Evolutionary conservation across 2,329 filamentous ascomycete genomes (phyloP).

Genomic region (Penicillium sp.): DNA sequence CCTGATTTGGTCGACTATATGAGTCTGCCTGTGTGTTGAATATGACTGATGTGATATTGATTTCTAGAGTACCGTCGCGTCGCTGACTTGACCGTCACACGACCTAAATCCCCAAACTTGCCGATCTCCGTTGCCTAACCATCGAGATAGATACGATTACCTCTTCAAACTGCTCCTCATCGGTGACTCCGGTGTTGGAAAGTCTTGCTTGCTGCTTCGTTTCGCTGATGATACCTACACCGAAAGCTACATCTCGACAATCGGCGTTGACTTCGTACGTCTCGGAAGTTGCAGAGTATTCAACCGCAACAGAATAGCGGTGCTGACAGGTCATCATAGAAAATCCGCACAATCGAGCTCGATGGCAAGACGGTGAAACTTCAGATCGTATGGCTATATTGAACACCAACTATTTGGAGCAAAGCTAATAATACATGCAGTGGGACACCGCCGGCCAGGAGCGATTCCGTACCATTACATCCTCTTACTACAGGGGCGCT

Average conservation of each 20-base stretch:
- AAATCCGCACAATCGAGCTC: constrained; percentile 99
- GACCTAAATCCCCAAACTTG: constrained; percentile 4
- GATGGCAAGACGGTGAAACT: constrained; percentile 99
- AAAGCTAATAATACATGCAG: constrained; percentile 43
- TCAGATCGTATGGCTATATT: constrained; percentile 64
- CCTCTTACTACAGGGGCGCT: constrained; percentile 97
- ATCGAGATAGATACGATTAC: constrained; percentile 82
- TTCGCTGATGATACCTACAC: constrained; percentile 99
- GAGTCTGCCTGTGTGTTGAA: not conserved
- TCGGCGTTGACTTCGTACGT: constrained; percentile 96
- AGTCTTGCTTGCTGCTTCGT: constrained; percentile 94
- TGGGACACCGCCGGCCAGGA: constrained; percentile 99
- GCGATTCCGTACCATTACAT: constrained; percentile 98
- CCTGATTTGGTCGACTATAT: not conserved
- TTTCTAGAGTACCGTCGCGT: constrained; percentile 20
- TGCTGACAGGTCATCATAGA: constrained; percentile 48
- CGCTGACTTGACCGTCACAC: not conserved
- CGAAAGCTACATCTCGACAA: constrained; percentile 98
- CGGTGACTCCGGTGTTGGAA: constrained; percentile 99
- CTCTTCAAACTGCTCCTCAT: constrained; percentile 99
- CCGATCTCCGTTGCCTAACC: constrained; percentile 22
- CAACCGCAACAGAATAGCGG: constrained; percentile 1
- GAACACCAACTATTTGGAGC: not conserved
- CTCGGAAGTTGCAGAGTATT: constrained; percentile 5
- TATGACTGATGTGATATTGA: constrained; percentile 9